Percentiles rank a stretch among this genome's conserved stretches.
These are phyloP conservation scores for Penicillium chermesinum DNA, from an alignment of 495 filamentous ascomycete genomes.

Conservation along the genomic window DNA sequence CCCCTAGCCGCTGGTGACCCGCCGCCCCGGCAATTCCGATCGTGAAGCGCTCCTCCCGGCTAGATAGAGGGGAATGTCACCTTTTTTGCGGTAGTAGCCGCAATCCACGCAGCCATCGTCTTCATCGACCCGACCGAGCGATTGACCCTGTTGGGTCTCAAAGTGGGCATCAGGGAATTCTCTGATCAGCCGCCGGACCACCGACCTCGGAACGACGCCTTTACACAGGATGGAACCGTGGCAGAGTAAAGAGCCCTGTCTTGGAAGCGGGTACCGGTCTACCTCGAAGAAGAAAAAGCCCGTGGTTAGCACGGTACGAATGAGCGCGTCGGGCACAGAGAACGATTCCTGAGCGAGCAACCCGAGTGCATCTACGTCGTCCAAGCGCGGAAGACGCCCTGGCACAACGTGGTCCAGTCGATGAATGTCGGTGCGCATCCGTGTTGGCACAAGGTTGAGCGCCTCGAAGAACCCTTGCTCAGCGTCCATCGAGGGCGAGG, in stretches of 20 bases:
- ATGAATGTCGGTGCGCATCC: conserved; percentile 9
- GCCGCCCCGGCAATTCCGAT: conserved; percentile 7
- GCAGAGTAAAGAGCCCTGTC: conserved; percentile 13
- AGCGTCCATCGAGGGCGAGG: conserved; percentile 20
- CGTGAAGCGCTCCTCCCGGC: conserved; percentile 13
- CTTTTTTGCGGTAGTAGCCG: conserved; percentile 18
- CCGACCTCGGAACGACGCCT: conserved; percentile 4
- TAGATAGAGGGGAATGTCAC: conserved; percentile 11
- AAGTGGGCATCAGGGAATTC: conserved; percentile 11
- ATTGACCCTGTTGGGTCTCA: conserved; percentile 3
- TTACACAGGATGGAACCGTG: conserved; percentile 8
- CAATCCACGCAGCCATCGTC: conserved; percentile 13
- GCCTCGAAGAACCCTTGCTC: conserved; percentile 17
- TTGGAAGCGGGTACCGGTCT: conserved; percentile 7
- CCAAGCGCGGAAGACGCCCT: conserved; percentile 13
- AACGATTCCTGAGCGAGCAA: conserved; percentile 7
- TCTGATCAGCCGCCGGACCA: conserved; percentile 9
- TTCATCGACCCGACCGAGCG: conserved; percentile 9
- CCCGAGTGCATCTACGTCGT: conserved; percentile 13
- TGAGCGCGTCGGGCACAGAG: conserved; percentile 12
- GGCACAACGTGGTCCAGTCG: conserved; percentile 12
- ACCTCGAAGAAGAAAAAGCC: conserved; percentile 24
- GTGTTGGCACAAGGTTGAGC: conserved; percentile 14
- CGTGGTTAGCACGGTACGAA: conserved; percentile 13
- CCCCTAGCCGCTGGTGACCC: conserved; percentile 11